These are phyloP conservation scores for Juncus effusus DNA, from an alignment of 176 grass and related monocot species.

Conservation along the genomic window DNA sequence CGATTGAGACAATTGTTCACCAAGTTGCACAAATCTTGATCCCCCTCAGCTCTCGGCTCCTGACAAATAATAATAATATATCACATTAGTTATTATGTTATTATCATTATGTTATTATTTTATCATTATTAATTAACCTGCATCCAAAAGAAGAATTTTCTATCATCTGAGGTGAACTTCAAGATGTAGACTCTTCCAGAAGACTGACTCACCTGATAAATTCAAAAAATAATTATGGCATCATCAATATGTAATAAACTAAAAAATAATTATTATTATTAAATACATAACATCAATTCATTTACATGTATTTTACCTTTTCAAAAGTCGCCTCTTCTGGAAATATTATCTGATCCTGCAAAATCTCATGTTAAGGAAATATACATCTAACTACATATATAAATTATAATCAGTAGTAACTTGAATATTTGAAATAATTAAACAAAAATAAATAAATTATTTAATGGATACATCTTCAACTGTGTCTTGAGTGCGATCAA, in stretches of 20 bases:
- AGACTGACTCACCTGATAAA: conserved; percentile 72
- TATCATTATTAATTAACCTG: conserved; percentile 51
- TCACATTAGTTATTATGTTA: not conserved
- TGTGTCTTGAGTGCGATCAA: conserved; percentile 73
- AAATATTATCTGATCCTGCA: conserved; percentile 87
- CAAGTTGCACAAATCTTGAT: conserved; percentile 57
- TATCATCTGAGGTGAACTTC: conserved; percentile 73
- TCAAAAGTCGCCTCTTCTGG: conserved; percentile 96
- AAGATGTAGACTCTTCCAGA: conserved; percentile 94
- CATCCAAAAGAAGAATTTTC: conserved; percentile 98
- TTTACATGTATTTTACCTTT: conserved; percentile 47
- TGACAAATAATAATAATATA: conserved; percentile 16
- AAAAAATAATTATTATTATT: not conserved
- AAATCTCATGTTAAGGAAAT: conserved; percentile 20
- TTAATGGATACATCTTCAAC: conserved; percentile 86
- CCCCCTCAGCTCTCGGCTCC: conserved; percentile 73
- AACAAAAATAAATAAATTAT: not conserved
- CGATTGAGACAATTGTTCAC: conserved; percentile 79
- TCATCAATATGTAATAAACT: not conserved
- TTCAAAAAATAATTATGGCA: conserved; percentile 23
- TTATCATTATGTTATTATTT: conserved; percentile 7
- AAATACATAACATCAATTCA: too few species aligned
- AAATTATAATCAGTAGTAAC: too few species aligned
- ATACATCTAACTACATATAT: conserved; percentile 23
- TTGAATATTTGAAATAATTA: conserved; percentile 1